phyloP scores from a whole-genome alignment of 371 early-diverging fungal species.

The Apophysomyces variabilis region DNA sequence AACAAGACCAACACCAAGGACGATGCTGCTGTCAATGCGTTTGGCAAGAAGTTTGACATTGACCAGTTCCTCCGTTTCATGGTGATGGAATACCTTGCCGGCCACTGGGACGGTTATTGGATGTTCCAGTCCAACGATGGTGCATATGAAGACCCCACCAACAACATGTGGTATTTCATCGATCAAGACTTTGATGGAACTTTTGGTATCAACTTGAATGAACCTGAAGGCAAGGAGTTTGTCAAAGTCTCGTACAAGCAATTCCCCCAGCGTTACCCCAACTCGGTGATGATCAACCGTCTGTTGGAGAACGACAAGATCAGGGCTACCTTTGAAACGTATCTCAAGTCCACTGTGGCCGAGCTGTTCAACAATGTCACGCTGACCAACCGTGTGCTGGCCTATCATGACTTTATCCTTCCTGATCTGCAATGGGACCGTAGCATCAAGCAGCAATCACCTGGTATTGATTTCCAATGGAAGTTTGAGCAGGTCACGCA shows the following conservation, averaged over 20 bases:
- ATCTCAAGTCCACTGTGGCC: conserved; percentile 47
- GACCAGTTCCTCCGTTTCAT: conserved; percentile 61
- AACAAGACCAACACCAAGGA: conserved; percentile 41
- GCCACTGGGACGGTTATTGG: conserved; percentile 67
- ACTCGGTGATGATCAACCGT: conserved; percentile 54
- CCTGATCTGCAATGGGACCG: conserved; percentile 64
- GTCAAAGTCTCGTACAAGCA: conserved; percentile 41
- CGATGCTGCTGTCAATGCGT: conserved; percentile 42
- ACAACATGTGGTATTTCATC: conserved; percentile 49
- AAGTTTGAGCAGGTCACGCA: conserved; percentile 43
- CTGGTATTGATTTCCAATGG: conserved; percentile 60
- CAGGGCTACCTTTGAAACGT: conserved; percentile 44
- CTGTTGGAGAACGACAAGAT: conserved; percentile 47
- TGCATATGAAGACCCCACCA: conserved; percentile 55
- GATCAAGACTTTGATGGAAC: conserved; percentile 64
- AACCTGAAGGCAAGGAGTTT: conserved; percentile 29
- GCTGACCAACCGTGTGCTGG: conserved; percentile 43
- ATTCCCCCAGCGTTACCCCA: conserved; percentile 39
- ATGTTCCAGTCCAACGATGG: conserved; percentile 59
- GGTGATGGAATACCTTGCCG: conserved; percentile 62
- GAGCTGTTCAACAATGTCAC: conserved; percentile 55
- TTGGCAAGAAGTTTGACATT: conserved; percentile 44
- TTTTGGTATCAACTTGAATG: conserved; percentile 58
- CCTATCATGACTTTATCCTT: conserved; percentile 53
- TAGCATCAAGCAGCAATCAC: conserved; percentile 55